Evolutionary conservation across 257 asterid genomes (phyloP), one percentile per base, ranked within the genome.

Genomic region (Solanum sejunctum): DNA sequence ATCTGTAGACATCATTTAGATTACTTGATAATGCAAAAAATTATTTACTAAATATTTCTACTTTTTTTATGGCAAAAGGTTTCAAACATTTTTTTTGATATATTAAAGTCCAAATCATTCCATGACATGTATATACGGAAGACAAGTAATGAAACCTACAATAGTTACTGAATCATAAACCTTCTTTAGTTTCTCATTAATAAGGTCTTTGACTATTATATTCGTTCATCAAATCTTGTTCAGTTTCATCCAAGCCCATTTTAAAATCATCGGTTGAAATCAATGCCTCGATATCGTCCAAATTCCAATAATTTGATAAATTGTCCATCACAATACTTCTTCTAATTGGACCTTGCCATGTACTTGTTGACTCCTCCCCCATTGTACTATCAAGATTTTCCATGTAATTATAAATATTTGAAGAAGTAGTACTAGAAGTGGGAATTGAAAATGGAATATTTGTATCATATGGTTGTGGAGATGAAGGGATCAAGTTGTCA

Each of bases 311-410:
- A 51, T 84, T 89, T 49, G 87, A 80, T 85, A 82, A 77, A 43
- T 75, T 84, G 51, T 73, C 57, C 41, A 23, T 66, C 64, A 8
- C 84, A 23, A 56, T 51, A 28, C 82, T 84, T 10, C 84, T 86
- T 17, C 83, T 57, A 57, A 18, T 86, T 57, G 88, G 91, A 80
- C 85, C 88, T 78, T 85, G 83, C 95, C 93, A 91, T 36, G 90
- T 89, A 13, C 86, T 88, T 2, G 87, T 84, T 3, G 94, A 88
- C 84, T 90, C 93, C 82, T 89, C 93, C 70, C 88, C 91, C 77
- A 80, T 43, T 0, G 10, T 21, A 7, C 87, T 28, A 39, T 89
- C 97, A 58, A 88, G 88, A 81, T 90, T 88, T 49, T 82, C 87
- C 5, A 18, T 71, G 72, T 80, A 87, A 61, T 85, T 86, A 41